Base-by-base conservation (phyloP, 441 rosid species). In the Aleurites moluccanus region DNA sequence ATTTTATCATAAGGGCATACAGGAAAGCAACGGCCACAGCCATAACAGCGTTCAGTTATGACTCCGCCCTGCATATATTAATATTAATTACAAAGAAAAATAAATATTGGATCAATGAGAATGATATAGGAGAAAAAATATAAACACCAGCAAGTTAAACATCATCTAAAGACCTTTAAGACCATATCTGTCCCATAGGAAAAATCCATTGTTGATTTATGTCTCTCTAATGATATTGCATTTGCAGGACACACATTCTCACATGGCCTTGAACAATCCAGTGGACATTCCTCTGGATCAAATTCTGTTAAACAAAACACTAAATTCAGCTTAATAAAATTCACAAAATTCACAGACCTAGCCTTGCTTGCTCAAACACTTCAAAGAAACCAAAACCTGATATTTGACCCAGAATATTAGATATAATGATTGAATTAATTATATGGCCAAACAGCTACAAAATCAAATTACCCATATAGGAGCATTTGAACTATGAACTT, bases 21-120 rank as follows among this genome's bases (percentile, higher is more conserved):
- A 1, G 89, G 91, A 76, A 85, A 81, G 83, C 93, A 89, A 64
- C 88, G 89, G n/a, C 91, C 93, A 44, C 93, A 89, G 42, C 93
- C 91, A 75, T 85, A 87, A 75, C 90, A 87, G 27, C 88, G 85
- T 69, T 89, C 93, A 10, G 85, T 85, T 66, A 87, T 74, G 20
- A 89, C 91, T 57, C 91, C 89, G 1, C 87, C 84, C 86, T 85
- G 82, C 78, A 56, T 23, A 57, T 76, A 57, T 76, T 57, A 69
- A 65, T 53, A 55, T 62, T 28, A n/a, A 21, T 27, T 2, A 64
- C 8, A 57, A 23, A 27, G 3, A 57, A 23, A 27, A 2, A 55
- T 38, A 27, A 55, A 53, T 49, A 10, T 14, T 49, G 59, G 50
- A 59, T 72, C 63, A 55, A 25, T 9, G 35, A 65, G 16, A 55